phyloP scores from a whole-genome alignment of 139 green algal species.

The Haematococcus lacustris region DNA sequence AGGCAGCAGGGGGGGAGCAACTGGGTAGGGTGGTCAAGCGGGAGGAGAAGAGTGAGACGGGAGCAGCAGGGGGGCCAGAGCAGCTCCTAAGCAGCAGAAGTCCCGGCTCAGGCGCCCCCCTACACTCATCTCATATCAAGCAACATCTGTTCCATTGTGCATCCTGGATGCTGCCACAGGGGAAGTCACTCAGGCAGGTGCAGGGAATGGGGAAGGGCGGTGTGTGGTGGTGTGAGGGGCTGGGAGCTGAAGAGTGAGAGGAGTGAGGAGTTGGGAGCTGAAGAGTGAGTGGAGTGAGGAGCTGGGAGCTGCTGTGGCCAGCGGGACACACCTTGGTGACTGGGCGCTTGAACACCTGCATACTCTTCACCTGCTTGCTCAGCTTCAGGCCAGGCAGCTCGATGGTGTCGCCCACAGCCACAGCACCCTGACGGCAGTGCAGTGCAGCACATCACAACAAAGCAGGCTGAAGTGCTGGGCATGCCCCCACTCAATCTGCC shows the following conservation, averaged over 20 bases:
- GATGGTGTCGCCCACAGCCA: constrained; percentile 61
- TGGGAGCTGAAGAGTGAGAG: no score
- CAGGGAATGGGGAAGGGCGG: no score
- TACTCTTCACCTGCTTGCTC: constrained; percentile 51
- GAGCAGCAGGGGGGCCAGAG: neutral
- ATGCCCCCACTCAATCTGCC: neutral
- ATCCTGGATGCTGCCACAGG: no score
- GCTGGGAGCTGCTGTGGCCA: no score
- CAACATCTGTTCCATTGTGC: no score
- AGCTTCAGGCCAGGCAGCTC: constrained; percentile 77
- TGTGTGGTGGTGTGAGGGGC: neutral
- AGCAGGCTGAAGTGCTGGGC: neutral
- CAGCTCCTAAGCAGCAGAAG: no score
- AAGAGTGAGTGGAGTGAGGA: no score
- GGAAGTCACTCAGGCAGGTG: no score
- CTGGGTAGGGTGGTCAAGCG: neutral
- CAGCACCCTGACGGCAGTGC: constrained; percentile 40
- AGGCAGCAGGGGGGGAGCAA: neutral
- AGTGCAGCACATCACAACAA: neutral
- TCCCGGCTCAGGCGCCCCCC: no score
- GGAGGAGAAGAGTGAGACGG: neutral
- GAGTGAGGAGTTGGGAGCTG: no score
- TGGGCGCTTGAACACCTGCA: constrained; percentile 85
- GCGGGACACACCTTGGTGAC: constrained; percentile 41
- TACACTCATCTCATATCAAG: no score